Base-by-base conservation (phyloP, 2,329 filamentous ascomycete species). In the Epichloe sp. region DNA sequence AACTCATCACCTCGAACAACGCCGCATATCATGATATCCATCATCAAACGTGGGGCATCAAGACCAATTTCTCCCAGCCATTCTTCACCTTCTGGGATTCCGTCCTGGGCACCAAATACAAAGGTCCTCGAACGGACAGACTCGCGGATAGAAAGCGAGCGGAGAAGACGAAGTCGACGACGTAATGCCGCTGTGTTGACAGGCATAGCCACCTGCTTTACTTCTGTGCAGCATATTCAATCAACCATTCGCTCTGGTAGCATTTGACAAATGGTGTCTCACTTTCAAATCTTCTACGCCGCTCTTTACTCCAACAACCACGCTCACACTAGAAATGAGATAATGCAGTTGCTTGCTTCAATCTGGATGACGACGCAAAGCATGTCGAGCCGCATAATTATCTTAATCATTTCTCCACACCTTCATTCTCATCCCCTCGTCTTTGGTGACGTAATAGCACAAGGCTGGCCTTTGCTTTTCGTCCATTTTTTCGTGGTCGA, bases 41-140 rank as follows among this genome's bases (percentile, higher is more conserved):
- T 69, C 93, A 98, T 71, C 93, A 98, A 70, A 94, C 87, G 68
- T 97, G 91, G 90, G 93, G 93, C 52, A 95, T 98, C 76, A 98
- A 97, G 78, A 86, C 85, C 57, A 94, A 94, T 70, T 94, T 88
- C 67, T 85, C 83, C 5, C 88, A 94, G 68, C 88, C 88, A 3
- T 94, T 90, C 71, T 96, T 97, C 71, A 96, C 86, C 46, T 89
- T 96, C 70, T 97, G 93, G 88, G 93, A 98, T 65, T 76, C 79
- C 45, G 63, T 89, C 31, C 73, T 95, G 21, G 82, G 83, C 48
- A 98, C 93, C 23, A 85, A 81, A 68, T 96, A 89, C 83, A 80
- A 78, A 53, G 88, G 87, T 47, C 82, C 75, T 52, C 72, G 73
- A 15, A 59, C 60, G 42, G 62, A 67, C 54, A 58, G 66, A 47